Evolutionary conservation across 345 rosid genomes (phyloP).

Genomic region (Populus davidiana): DNA sequence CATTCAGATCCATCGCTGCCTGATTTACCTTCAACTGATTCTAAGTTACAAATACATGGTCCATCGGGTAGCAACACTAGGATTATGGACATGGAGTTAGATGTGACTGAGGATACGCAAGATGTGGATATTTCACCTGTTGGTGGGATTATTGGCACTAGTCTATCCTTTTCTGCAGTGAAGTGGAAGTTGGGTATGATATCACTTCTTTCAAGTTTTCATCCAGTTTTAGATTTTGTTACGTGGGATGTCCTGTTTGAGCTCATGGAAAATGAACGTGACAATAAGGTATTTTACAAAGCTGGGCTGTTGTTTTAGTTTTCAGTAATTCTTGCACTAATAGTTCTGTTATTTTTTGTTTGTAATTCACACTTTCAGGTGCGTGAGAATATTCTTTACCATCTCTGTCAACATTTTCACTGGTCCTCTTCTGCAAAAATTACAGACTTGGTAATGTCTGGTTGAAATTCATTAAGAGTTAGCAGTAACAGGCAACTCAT

Average conservation of each 20-base stretch:
- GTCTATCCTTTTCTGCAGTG: constrained; percentile 43
- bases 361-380: constrained; percentile 46
- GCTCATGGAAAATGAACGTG: constrained; percentile 57
- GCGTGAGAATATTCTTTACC: constrained; percentile 48
- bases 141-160: constrained; percentile 43
- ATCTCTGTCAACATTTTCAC: constrained; percentile 56
- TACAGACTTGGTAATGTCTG: constrained; percentile 52
- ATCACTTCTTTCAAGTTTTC: constrained; percentile 67
- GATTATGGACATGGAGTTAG: constrained; percentile 80
- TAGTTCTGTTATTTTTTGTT: constrained; percentile 10
- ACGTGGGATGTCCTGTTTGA: constrained; percentile 71
- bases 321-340: constrained; percentile 17
- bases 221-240: constrained; percentile 42
- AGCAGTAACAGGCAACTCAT: constrained; percentile 8
- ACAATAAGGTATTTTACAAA: constrained; percentile 52
- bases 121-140: constrained; percentile 49
- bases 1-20: constrained; percentile 32
- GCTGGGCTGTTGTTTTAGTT: not conserved
- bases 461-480: constrained; percentile 11
- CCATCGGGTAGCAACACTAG: constrained; percentile 31
- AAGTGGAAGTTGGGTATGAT: constrained; percentile 83
- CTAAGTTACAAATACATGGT: constrained; percentile 34
- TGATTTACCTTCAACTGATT: constrained; percentile 37
- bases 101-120: constrained; percentile 53
- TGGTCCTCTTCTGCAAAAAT: constrained; percentile 52